Conservation (phyloP, 2,329 filamentous ascomycete genomes). For the Berkeleyomyces basicola region DNA sequence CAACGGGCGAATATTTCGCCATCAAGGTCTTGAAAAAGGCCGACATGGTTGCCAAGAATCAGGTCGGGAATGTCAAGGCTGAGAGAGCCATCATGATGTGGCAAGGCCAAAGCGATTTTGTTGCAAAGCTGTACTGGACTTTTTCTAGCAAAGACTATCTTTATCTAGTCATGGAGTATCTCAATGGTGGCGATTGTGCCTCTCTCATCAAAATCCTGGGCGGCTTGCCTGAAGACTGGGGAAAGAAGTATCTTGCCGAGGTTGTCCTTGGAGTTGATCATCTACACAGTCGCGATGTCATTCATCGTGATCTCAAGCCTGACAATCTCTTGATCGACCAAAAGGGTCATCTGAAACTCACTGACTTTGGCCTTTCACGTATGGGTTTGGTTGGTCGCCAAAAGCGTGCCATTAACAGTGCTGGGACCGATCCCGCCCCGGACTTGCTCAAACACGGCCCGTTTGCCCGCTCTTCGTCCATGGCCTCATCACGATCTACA, state of each 20-base stretch:
- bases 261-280: constrained; percentile 95
- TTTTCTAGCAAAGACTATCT: constrained; percentile 99
- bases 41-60: constrained; percentile 99
- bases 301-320: constrained; percentile 91
- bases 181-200: constrained; percentile 93
- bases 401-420: constrained; percentile 73
- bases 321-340: constrained; percentile 96
- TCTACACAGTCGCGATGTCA: constrained; percentile 82
- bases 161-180: constrained; percentile 97
- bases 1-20: constrained; percentile 92
- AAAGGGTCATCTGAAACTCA: constrained; percentile 89
- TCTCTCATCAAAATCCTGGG: constrained; percentile 90
- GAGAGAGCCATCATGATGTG: constrained; percentile 99
- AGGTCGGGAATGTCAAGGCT: constrained; percentile 97
- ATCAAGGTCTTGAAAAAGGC: constrained; percentile 98
- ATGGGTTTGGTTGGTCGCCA: constrained; percentile 96
- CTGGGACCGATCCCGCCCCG: constrained; percentile 64
- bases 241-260: constrained; percentile 91
- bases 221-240: constrained; percentile 90
- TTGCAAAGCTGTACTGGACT: constrained; percentile 98
- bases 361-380: constrained; percentile 89
- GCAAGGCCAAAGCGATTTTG: constrained; percentile 97
- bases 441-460: constrained; percentile 86
- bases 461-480: constrained; percentile 69
- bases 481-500: constrained; percentile 79